Evolutionary conservation across 352 stramenopile species (phyloP).

Genomic region (Phytophthora nicotianae): DNA sequence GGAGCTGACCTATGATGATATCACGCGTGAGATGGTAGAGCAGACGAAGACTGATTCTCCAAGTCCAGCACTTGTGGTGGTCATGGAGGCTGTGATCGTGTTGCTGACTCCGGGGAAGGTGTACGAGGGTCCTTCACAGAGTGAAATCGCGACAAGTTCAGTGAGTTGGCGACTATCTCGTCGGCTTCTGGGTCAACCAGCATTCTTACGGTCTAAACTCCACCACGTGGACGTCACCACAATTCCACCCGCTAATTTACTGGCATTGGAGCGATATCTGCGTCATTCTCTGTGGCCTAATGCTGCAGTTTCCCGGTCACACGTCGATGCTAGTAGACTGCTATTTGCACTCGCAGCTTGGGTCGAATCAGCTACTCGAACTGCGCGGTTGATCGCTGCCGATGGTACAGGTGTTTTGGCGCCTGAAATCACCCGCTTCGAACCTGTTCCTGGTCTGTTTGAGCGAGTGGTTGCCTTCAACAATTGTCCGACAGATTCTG

Average conservation of each 20-base stretch:
- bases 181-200: slow-evolving; percentile 53
- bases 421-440: slow-evolving; percentile 52
- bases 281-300: slow-evolving; percentile 58
- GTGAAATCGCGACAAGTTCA: slow-evolving; percentile 37
- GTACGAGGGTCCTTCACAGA: slow-evolving; percentile 59
- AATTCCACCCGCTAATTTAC: slow-evolving; percentile 60
- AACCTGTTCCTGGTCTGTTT: slow-evolving; percentile 65
- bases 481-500: slow-evolving; percentile 32
- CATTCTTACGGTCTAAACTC: slow-evolving; percentile 60
- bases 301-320: slow-evolving; percentile 33
- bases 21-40: slow-evolving; percentile 26
- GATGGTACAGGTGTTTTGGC: slow-evolving; percentile 52
- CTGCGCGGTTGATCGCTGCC: slow-evolving; percentile 41
- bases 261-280: slow-evolving; percentile 63
- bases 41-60: slow-evolving; percentile 10
- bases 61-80: slow-evolving; percentile 51
- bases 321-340: slow-evolving; percentile 30
- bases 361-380: slow-evolving; percentile 44
- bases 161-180: slow-evolving; percentile 76
- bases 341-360: slow-evolving; percentile 58
- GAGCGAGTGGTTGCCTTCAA: slow-evolving; percentile 61
- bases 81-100: slow-evolving; percentile 84
- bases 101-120: slow-evolving; percentile 70
- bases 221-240: slow-evolving; percentile 40
- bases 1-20: slow-evolving; percentile 20